A percentile compares a stretch with the other conserved stretches of the same genome.
Evolutionary conservation across 106 monocot genomes (phyloP).

Genomic region (Phalaenopsis equestris): DNA sequence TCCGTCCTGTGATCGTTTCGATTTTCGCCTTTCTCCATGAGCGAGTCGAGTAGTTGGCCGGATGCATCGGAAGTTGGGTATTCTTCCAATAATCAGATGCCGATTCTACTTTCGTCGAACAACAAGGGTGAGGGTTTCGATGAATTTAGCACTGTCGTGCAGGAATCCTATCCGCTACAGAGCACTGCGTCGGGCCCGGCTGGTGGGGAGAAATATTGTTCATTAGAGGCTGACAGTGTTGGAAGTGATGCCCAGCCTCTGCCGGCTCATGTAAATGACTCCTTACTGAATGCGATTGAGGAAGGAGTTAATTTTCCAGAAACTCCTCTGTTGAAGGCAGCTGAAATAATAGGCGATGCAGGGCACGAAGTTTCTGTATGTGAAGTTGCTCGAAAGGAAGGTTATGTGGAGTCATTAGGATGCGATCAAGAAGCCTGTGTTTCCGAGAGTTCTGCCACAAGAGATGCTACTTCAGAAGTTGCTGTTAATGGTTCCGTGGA

Average conservation of each 20-base stretch:
- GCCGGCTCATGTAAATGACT: background rate
- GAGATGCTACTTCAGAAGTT: background rate
- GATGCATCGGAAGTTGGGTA: background rate
- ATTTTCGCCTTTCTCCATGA: slow-evolving; percentile 4
- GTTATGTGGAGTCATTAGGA: background rate
- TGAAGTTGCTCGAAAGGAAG: background rate
- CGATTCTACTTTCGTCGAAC: background rate
- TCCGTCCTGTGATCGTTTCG: background rate
- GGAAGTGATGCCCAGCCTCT: background rate
- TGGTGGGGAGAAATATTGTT: background rate
- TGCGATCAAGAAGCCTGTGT: background rate
- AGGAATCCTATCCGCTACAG: background rate
- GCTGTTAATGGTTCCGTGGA: slow-evolving; percentile 2
- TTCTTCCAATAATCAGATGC: background rate
- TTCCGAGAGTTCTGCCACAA: background rate
- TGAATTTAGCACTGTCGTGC: background rate
- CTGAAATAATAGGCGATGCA: background rate
- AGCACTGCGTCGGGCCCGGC: background rate
- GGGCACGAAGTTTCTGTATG: background rate
- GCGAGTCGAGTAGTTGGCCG: background rate
- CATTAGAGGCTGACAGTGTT: background rate
- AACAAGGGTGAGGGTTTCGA: background rate
- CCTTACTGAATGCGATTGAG: background rate
- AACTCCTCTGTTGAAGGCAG: background rate
- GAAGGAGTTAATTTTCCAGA: background rate